Evolutionary conservation across 176 grass and related monocot species (phyloP).

Genomic region (Guadua angustifolia): DNA sequence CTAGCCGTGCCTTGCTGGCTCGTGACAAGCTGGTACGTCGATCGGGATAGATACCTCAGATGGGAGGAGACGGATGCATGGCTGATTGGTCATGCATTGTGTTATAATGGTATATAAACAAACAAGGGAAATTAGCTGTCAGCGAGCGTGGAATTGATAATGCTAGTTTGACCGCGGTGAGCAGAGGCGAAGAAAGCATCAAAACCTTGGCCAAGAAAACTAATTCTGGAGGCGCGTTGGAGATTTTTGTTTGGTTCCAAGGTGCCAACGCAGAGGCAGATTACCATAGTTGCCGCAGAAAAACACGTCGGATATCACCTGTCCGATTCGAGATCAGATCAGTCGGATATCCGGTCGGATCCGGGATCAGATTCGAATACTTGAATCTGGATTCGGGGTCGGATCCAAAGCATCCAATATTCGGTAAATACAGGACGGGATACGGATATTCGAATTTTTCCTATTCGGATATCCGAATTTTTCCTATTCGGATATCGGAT

Average conservation of each 20-base stretch:
- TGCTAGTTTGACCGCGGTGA: constrained; percentile 9
- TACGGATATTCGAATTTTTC: too few relatives aligned
- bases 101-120: constrained; percentile 26
- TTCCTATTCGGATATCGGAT: too few relatives aligned
- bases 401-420: too few relatives aligned
- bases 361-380: too few relatives aligned
- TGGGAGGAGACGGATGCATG: background rate
- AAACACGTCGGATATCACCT: too few relatives aligned
- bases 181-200: background rate
- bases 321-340: too few relatives aligned
- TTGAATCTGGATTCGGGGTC: too few relatives aligned
- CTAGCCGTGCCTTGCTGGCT: background rate
- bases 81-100: constrained; percentile 24
- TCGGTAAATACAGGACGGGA: too few relatives aligned
- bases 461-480: too few relatives aligned
- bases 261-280: background rate
- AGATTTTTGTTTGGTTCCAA: constrained; percentile 48
- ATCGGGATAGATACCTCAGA: background rate
- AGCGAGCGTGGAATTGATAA: background rate
- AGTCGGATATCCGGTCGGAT: too few relatives aligned
- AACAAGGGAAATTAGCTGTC: constrained; percentile 17
- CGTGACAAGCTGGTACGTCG: background rate
- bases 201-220: background rate
- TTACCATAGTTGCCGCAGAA: too few relatives aligned
- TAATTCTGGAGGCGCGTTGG: background rate